Base-by-base conservation (phyloP, 2,329 filamentous ascomycete genomes). In the Nothomitra cinnamomea region DNA sequence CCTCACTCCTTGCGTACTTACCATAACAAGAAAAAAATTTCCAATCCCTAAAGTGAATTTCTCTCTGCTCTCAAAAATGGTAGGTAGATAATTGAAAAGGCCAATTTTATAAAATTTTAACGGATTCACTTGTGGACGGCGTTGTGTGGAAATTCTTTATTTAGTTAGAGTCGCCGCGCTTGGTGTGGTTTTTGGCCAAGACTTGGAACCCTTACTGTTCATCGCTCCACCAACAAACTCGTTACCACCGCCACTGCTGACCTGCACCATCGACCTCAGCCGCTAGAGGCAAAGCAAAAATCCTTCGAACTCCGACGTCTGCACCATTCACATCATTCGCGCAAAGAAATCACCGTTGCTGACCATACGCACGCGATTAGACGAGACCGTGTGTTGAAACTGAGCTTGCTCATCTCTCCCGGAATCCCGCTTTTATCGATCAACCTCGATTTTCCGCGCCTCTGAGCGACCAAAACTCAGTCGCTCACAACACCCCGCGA, bases 221-320 rank as follows among this genome's bases (percentile, higher is more conserved):
- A 49, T 49, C 45, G 45, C 45, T 49, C 45, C 43, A 28, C 43
- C 45, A 49, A 35, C 24, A 49, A 49, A 32, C 24, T 49, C 45
- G 45, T 49, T 48, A 49, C 24, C 45, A 49, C 45, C 45, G 45
- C 45, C 45, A 49, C 43, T 24, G 10, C 45, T 49, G 24, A 35
- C 45, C 24, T 49, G 45, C 45, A 49, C 45, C 45, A 49, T 49
- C 45, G 25, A 49, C 12, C n/a, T 28, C 45, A 49, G 24, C 24
- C 25, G 17, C 45, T 25, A 47, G 43, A 24, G 15, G 32, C 43
- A 32, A 25, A 13, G 12, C 22, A n/a, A 35, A 28, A 49, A 10
- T 24, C n/a, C 24, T 35, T 24, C 5, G 45, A 35, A n/a, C 25
- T 17, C 32, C 45, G 7, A 35, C 45, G 19, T 35, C 45, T 49